Evolutionary conservation across 106 monocot species (phyloP), one percentile per base, ranked within the genome.

Genomic region (Agapanthus africanus): DNA sequence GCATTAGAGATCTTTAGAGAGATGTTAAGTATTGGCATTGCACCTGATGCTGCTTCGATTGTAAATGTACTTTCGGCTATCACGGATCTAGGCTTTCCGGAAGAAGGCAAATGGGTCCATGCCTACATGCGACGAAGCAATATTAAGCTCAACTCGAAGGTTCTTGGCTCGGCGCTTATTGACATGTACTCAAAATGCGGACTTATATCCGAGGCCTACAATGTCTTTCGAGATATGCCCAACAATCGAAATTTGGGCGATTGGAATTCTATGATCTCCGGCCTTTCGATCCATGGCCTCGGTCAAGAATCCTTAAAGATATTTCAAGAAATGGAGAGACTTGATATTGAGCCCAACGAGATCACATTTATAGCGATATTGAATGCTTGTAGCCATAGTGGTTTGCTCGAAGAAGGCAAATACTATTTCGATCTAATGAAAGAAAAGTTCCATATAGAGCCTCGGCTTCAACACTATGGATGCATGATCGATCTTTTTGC

Each of bases 191-290:
- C 44, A 4, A 75, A 75, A 35, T 75, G 75, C 37, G 75, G 68
- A 23, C 57, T 75, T 36, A 15, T 75, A 25, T 6, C 11, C 68
- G 14, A 56, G 35, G 67, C 68, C 35, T 36, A 14, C 23, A 4
- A 7, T 25, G 66, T 75, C 56, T 75, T 75, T 47, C 40, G 42
- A 67, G 68, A 46, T 0, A 36, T 68, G 34, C 37, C 42, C 42
- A 4, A 56, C 40, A 57, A 11, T 1, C 65, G 54, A 11, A 37
- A 57, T 34, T 9, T 44, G n/a, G 77, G 64, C 0, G 57, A 71
- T 59, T 76, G 75, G 73, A 71, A 75, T 63, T 37, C 76, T 26
- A 71, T 76, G 76, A 76, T 80, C n/a, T 49, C 65, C 0, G 79
- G 70, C 22, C 34, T 67, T 21, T 71, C 75, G 15, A 25, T 80